Conservation (phyloP, 2,329 filamentous ascomycete species). For the Stenocarpella maydis region DNA sequence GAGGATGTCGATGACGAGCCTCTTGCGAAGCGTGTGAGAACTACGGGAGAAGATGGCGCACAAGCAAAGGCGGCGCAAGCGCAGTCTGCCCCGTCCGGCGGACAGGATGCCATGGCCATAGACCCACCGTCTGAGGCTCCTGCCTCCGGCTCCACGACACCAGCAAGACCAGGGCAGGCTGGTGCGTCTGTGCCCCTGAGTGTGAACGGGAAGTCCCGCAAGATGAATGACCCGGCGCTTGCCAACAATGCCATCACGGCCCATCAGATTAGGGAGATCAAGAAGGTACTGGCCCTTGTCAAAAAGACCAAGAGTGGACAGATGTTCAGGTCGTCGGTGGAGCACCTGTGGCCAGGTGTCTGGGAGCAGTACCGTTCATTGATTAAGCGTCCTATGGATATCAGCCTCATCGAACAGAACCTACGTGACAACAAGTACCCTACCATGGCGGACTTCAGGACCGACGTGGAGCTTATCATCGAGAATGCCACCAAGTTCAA, state of each 20-base stretch:
- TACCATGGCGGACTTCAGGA: slow-evolving; percentile 75
- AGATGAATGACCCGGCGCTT: slow-evolving; percentile 53
- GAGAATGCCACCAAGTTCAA: slow-evolving; percentile 86
- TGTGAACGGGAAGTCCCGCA: slow-evolving; percentile 43
- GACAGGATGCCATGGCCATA: slow-evolving; percentile 43
- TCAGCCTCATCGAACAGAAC: slow-evolving; percentile 82
- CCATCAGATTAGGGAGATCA: slow-evolving; percentile 68
- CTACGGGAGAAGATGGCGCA: slow-evolving; percentile 47
- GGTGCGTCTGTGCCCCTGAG: slow-evolving; percentile 43
- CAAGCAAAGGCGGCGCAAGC: slow-evolving; percentile 54
- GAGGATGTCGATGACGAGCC: slow-evolving; percentile 74
- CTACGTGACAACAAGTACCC: slow-evolving; percentile 75
- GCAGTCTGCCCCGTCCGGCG: slow-evolving; percentile 45
- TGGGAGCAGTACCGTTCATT: slow-evolving; percentile 69
- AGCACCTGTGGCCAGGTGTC: slow-evolving; percentile 76
- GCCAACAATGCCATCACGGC: slow-evolving; percentile 62
- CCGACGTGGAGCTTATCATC: slow-evolving; percentile 80
- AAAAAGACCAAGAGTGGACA: slow-evolving; percentile 87
- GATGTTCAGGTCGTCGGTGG: slow-evolving; percentile 81
- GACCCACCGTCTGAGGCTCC: slow-evolving; percentile 43
- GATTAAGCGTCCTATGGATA: slow-evolving; percentile 80
- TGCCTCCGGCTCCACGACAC: slow-evolving; percentile 41
- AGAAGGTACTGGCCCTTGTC: slow-evolving; percentile 73
- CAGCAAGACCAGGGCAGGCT: slow-evolving; percentile 42
- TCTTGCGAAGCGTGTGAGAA: slow-evolving; percentile 81